A percentile compares a stretch with the other conserved stretches of the same genome.
These are phyloP conservation scores for Hyparrhenia diplandra DNA, from an alignment of 176 grass and related monocot species.

Conservation along the genomic window DNA sequence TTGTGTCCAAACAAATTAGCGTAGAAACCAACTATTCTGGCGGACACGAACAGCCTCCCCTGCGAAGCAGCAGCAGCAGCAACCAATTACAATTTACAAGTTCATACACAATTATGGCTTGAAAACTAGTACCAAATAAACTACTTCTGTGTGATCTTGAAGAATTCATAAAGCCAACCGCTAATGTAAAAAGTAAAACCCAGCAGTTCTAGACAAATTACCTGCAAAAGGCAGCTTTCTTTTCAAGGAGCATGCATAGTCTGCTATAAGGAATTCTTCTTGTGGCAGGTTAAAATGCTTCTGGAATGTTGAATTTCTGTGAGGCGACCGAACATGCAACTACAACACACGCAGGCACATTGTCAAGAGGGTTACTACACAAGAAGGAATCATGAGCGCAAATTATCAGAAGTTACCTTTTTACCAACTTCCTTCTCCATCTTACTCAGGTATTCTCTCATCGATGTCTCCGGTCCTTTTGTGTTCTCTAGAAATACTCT, in stretches of 20 bases:
- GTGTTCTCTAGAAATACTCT: constrained; percentile 87
- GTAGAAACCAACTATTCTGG: constrained; percentile 82
- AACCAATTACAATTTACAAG: neutral
- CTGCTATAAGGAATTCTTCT: constrained; percentile 92
- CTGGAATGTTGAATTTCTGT: constrained; percentile 80
- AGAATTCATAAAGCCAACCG: neutral
- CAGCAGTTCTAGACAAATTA: neutral
- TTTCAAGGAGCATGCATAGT: constrained; percentile 78
- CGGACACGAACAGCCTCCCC: constrained; percentile 77
- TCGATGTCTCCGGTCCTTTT: constrained; percentile 55
- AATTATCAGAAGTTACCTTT: constrained; percentile 46
- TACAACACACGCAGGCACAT: constrained; percentile 9
- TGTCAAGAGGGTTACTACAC: constrained; percentile 6
- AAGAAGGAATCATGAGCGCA: neutral
- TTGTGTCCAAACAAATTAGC: constrained; percentile 86
- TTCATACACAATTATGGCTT: neutral
- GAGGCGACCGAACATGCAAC: constrained; percentile 63
- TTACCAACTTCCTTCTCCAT: constrained; percentile 95
- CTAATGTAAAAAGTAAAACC: neutral
- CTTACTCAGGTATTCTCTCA: constrained; percentile 69
- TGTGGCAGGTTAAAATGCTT: constrained; percentile 72
- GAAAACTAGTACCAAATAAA: neutral
- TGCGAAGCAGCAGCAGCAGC: constrained; percentile 27
- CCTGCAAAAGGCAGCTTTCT: constrained; percentile 73
- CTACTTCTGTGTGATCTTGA: neutral